Conservation (phyloP, 495 filamentous ascomycete species). For the Poronia punctata region DNA sequence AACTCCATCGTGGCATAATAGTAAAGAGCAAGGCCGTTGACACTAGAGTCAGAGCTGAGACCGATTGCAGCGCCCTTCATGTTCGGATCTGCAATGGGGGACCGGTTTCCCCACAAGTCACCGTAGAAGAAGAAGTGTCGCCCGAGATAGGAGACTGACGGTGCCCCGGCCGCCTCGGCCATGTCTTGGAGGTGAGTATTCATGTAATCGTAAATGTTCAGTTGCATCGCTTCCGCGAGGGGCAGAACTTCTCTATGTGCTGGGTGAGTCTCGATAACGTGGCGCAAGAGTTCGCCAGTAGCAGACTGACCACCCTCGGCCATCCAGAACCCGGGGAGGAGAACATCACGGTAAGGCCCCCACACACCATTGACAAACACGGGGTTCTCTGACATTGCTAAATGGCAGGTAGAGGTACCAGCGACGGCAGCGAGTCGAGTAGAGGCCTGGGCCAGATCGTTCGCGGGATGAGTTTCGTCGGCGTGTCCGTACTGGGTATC, state of each 20-base stretch:
- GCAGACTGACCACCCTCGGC: constrained; percentile 94
- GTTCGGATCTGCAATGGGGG: constrained; percentile 80
- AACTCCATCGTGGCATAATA: constrained; percentile 97
- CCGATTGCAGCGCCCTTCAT: constrained; percentile 89
- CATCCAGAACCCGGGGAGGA: constrained; percentile 88
- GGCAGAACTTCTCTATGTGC: constrained; percentile 72
- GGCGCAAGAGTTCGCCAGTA: constrained; percentile 87
- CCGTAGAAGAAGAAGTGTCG: constrained; percentile 98
- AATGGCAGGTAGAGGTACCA: constrained; percentile 92
- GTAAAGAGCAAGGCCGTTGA: constrained; percentile 79
- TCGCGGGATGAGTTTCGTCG: constrained; percentile 52
- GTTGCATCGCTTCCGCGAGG: constrained; percentile 66
- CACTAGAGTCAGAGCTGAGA: constrained; percentile 72
- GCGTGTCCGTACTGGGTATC: constrained; percentile 56
- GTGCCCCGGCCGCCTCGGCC: constrained; percentile 56
- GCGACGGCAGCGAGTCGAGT: constrained; percentile 90
- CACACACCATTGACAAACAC: constrained; percentile 93
- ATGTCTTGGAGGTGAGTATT: constrained; percentile 81
- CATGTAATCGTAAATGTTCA: constrained; percentile 88
- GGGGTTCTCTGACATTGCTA: constrained; percentile 86
- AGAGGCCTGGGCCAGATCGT: constrained; percentile 86
- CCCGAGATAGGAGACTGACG: constrained; percentile 72
- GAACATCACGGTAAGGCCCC: constrained; percentile 92
- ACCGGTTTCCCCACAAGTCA: constrained; percentile 95
- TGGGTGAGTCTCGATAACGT: constrained; percentile 89